Conservation (phyloP, 306 rosid species). For the Quercus agrifolia region DNA sequence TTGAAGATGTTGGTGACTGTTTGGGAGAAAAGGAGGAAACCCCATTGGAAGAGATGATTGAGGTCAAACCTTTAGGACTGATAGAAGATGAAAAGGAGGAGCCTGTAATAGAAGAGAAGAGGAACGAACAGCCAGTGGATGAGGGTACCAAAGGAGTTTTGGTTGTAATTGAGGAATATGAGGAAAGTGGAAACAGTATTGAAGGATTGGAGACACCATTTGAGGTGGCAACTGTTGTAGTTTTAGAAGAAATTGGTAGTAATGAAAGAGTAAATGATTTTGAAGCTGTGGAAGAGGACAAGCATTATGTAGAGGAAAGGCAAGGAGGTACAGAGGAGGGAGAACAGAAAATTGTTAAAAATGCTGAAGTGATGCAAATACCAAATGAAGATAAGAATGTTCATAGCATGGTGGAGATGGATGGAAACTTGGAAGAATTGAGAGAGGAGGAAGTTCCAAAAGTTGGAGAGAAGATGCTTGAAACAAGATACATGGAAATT, state of each 20-base stretch:
- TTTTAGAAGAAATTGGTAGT: constrained; percentile 29
- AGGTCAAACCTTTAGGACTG: constrained; percentile 1
- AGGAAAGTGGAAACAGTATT: constrained; percentile 1
- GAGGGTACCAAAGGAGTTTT: constrained; percentile 3
- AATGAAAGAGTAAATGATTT: constrained; percentile 26
- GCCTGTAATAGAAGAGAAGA: neutral
- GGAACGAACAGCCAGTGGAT: constrained; percentile 5
- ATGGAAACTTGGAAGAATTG: neutral
- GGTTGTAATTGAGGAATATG: constrained; percentile 25
- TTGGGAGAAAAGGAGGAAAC: constrained; percentile 12
- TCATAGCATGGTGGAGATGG: neutral
- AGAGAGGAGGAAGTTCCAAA: constrained; percentile 2
- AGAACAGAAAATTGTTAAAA: neutral
- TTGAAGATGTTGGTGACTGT: constrained; percentile 15
- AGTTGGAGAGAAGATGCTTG: neutral
- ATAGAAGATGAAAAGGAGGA: constrained; percentile 17
- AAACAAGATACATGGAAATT: neutral
- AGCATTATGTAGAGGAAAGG: neutral
- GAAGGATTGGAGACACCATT: constrained; percentile 15
- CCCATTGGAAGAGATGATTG: neutral
- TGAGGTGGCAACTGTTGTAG: constrained; percentile 22
- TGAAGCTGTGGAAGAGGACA: constrained; percentile 17
- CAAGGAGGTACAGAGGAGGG: constrained; percentile 1
- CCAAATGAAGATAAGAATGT: neutral
- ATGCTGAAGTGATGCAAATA: constrained; percentile 7